Evolutionary conservation across 1,284 basidiomycete genomes (phyloP).

Genomic region (Ganoderma multipileum): DNA sequence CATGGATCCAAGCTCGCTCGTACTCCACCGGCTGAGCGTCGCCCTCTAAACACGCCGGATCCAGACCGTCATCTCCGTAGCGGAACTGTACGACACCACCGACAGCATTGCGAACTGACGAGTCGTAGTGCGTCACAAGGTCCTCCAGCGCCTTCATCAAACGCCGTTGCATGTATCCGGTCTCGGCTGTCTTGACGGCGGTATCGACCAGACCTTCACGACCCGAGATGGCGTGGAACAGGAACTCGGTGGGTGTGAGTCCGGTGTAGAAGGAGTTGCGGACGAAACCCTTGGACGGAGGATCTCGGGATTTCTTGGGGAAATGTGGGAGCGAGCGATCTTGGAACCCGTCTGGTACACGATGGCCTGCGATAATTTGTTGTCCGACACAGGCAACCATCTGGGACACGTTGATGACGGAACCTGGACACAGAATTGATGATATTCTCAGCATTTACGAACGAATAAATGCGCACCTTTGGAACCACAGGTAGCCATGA

Average conservation of each 20-base stretch:
- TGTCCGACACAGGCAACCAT: slow-evolving; percentile 99
- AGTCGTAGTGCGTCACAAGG: slow-evolving; percentile 95
- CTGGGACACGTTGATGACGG: slow-evolving; percentile 99
- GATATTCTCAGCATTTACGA: not conserved
- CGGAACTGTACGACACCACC: slow-evolving; percentile 98
- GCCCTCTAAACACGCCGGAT: slow-evolving; percentile 95
- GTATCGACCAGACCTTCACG: slow-evolving; percentile 99
- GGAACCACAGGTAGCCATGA: slow-evolving; percentile 99
- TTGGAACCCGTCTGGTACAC: slow-evolving; percentile 99
- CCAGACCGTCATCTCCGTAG: slow-evolving; percentile 97
- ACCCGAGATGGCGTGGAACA: slow-evolving; percentile 99
- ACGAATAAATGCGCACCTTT: slow-evolving; percentile 67
- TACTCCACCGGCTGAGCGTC: slow-evolving; percentile 94
- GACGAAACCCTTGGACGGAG: slow-evolving; percentile 98
- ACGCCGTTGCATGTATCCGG: slow-evolving; percentile 99
- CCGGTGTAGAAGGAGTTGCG: slow-evolving; percentile 97
- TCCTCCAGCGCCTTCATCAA: slow-evolving; percentile 99
- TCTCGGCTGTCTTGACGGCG: slow-evolving; percentile 99
- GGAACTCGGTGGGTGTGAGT: slow-evolving; percentile 94
- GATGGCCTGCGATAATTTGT: slow-evolving; percentile 97
- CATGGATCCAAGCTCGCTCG: slow-evolving; percentile 88
- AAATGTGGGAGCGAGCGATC: slow-evolving; percentile 99
- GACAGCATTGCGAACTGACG: slow-evolving; percentile 95
- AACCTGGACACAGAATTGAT: slow-evolving; percentile 61
- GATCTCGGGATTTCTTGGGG: slow-evolving; percentile 96